Evolutionary conservation across 2,329 filamentous ascomycete species (phyloP), one percentile per base, ranked within the genome.

Genomic region (Trichoderma atrobrunneum): DNA sequence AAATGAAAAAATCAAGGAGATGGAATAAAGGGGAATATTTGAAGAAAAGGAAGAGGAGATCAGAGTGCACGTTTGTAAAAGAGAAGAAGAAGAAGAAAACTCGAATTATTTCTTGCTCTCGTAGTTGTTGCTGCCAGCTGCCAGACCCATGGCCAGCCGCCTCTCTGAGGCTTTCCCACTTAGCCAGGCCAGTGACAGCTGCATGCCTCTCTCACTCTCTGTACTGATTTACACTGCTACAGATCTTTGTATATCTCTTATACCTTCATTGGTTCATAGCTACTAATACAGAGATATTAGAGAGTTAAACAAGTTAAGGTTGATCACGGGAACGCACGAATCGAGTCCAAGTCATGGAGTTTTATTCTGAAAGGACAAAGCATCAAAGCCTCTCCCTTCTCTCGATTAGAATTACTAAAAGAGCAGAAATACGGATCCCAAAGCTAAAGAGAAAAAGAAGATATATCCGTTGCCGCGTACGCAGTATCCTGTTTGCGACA

Each of bases 401-500:
- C 60, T 64, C 60, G 7, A 63, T 71, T 64, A 57, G 32, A 30
- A 71, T 56, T 64, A 71, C 39, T 32, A 56, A 63, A 57, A 56
- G 68, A 71, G 60, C 63, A 64, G 21, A 71, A 59, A 43, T 64
- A 48, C 24, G 16, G 32, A 43, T n/a, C n/a, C 59, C 54, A 30
- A 67, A 57, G 16, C 24, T 14, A 32, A 30, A 70, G 61, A 65
- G 28, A 59, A 30, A 30, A 28, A 30, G 26, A 60, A 48, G 36
- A 43, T 57, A 71, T 34, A 43, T 14, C 28, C 18, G 36, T 34
- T 48, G 51, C 26, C 34, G 30, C 18, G 43, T 63, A 62, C 68
- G 64, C 60, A 72, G 63, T 69, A 72, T 63, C 63, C 63, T 68
- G 70, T 63, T 51, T 32, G 70, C 70, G 54, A 57, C 61, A 36